Evolutionary conservation across 192 early-diverging fungal species (phyloP).

Genomic region (Backusella circina): DNA sequence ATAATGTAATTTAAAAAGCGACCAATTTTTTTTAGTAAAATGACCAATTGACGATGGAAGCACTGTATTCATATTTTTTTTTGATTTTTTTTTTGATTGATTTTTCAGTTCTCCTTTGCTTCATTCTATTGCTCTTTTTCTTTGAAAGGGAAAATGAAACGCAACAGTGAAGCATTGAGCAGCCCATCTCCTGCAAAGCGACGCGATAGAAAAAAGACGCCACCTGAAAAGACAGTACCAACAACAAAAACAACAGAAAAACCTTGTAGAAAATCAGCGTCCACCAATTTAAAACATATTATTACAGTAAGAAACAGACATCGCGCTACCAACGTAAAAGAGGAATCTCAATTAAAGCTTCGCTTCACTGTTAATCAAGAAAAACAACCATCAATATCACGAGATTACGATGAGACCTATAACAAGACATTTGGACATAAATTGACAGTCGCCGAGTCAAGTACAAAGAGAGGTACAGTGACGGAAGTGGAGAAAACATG

Average conservation of each 20-base stretch:
- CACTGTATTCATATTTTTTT: too few species aligned
- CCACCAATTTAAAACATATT: background rate
- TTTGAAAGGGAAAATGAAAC: background rate
- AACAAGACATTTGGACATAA: slow-evolving; percentile 39
- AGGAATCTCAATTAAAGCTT: background rate
- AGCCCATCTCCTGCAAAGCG: background rate
- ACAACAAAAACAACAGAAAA: background rate
- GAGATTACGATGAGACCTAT: background rate
- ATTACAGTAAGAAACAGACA: background rate
- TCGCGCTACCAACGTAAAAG: background rate
- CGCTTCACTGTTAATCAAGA: background rate
- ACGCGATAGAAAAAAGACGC: background rate
- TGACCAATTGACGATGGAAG: too few species aligned
- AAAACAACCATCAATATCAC: background rate
- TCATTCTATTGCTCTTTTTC: too few species aligned
- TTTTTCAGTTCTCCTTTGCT: too few species aligned
- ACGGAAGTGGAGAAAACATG: slow-evolving; percentile 42
- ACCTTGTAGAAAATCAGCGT: background rate
- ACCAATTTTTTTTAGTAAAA: too few species aligned
- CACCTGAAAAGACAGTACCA: background rate
- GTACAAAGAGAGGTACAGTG: slow-evolving; percentile 49
- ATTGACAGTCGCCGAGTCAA: slow-evolving; percentile 46
- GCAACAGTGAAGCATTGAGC: background rate
- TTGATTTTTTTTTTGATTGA: too few species aligned
- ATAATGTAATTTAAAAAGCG: too few species aligned